phyloP scores from a whole-genome alignment of 2,329 filamentous ascomycete species.

The Xylariaceae sp. region DNA sequence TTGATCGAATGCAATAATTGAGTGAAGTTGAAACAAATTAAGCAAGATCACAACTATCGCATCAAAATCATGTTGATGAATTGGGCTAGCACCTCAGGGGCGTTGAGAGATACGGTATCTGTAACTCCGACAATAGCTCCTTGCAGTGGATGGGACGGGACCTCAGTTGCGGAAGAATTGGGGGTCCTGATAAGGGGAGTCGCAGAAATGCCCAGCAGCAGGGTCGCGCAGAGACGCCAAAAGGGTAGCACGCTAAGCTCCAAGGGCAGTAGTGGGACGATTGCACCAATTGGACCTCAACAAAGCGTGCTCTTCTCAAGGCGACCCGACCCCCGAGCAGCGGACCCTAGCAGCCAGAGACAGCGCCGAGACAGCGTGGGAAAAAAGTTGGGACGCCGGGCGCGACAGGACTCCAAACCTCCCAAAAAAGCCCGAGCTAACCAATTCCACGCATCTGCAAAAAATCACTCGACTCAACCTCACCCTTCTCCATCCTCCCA shows the following conservation, averaged over 20 bases:
- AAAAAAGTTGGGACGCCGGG: slow-evolving; percentile 25
- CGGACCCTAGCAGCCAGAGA: too few relatives aligned
- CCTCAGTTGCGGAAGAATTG: not conserved
- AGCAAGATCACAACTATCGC: too few relatives aligned
- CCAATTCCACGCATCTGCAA: slow-evolving; percentile 3
- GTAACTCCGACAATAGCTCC: too few relatives aligned
- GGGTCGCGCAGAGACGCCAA: slow-evolving; percentile 1
- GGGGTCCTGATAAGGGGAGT: slow-evolving; percentile 1
- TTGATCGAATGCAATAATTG: too few relatives aligned
- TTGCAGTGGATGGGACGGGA: too few relatives aligned
- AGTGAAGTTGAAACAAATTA: too few relatives aligned
- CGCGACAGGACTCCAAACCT: slow-evolving; percentile 10
- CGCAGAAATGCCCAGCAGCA: slow-evolving; percentile 8
- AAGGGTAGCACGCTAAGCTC: slow-evolving; percentile 8
- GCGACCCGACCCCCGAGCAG: not conserved
- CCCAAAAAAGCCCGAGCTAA: slow-evolving; percentile 14
- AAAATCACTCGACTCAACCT: slow-evolving; percentile 7
- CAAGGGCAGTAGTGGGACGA: slow-evolving; percentile 12
- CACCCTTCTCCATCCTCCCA: slow-evolving; percentile 1
- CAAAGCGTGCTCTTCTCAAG: slow-evolving; percentile 21
- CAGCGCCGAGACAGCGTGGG: slow-evolving; percentile 10
- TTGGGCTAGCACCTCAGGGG: not conserved
- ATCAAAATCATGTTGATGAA: too few relatives aligned
- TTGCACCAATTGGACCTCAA: slow-evolving; percentile 19
- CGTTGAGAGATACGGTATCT: too few relatives aligned